Evolutionary conservation across 208 protist species (phyloP).

Genomic region (Acanthamoeba triangularis): DNA sequence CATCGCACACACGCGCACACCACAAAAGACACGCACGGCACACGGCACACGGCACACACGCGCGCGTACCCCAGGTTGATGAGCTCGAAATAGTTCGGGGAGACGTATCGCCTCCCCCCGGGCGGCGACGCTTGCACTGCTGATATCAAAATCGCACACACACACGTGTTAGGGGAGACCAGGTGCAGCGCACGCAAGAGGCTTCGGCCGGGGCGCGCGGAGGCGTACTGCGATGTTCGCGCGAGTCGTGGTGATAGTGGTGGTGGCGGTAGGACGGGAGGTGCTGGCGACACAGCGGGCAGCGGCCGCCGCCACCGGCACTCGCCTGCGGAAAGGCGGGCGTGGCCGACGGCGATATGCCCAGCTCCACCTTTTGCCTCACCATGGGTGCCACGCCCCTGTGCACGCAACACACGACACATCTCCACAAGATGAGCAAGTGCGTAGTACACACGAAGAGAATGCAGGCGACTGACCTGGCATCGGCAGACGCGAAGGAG

Average conservation of each 20-base stretch:
- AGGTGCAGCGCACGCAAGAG: background rate
- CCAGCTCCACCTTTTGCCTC: background rate
- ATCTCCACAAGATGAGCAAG: background rate
- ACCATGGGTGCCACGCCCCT: background rate
- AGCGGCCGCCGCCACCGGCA: background rate
- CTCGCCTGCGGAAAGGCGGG: background rate
- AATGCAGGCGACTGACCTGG: too few relatives aligned
- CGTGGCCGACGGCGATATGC: background rate
- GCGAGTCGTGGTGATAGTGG: background rate
- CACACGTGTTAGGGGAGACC: background rate
- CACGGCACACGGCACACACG: too few relatives aligned
- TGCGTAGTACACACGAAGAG: too few relatives aligned
- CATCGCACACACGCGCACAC: too few relatives aligned
- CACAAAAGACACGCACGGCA: background rate
- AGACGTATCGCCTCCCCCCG: background rate
- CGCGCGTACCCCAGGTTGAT: background rate
- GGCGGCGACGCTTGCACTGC: background rate
- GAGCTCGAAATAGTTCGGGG: background rate
- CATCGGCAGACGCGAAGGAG: too few relatives aligned
- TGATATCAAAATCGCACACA: too few relatives aligned
- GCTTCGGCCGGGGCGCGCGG: background rate
- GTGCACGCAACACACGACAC: background rate
- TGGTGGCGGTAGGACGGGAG: background rate
- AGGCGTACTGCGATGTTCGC: background rate
- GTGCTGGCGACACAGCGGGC: constrained; percentile 6